Evolutionary conservation across 495 filamentous ascomycete species (phyloP).

Genomic region (Penicillium cinerascens): DNA sequence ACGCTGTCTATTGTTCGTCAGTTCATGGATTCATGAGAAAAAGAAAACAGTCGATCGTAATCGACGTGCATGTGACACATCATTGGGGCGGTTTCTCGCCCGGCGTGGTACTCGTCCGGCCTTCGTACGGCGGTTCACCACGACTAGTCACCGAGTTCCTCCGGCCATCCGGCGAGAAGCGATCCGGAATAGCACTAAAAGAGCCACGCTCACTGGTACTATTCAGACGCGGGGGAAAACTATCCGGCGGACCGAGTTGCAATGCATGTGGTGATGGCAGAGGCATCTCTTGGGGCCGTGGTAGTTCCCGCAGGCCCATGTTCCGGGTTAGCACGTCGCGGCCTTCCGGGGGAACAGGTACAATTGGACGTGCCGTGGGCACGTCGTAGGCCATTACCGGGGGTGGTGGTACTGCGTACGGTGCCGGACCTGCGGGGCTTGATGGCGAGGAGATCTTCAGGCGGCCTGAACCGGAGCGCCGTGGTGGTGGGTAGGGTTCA

Average conservation of each 20-base stretch:
- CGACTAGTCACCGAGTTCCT: slow-evolving; percentile 21
- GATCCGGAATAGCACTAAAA: slow-evolving; percentile 22
- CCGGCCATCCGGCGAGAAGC: slow-evolving; percentile 31
- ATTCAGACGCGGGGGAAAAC: slow-evolving; percentile 22
- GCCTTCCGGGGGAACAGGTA: slow-evolving; percentile 1
- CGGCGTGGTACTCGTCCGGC: slow-evolving; percentile 13
- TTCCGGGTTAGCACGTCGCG: slow-evolving; percentile 21
- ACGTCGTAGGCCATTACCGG: slow-evolving; percentile 10
- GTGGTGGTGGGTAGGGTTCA: slow-evolving; percentile 46
- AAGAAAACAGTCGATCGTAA: background rate
- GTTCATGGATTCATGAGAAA: slow-evolving; percentile 23
- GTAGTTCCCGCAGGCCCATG: slow-evolving; percentile 33
- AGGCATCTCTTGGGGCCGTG: slow-evolving; percentile 31
- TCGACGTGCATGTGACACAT: slow-evolving; percentile 7
- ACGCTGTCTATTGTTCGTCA: slow-evolving; percentile 30
- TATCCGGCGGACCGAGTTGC: slow-evolving; percentile 31
- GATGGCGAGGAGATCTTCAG: slow-evolving; percentile 33
- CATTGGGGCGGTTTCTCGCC: slow-evolving; percentile 19
- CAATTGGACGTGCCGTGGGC: slow-evolving; percentile 2
- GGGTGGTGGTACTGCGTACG: background rate
- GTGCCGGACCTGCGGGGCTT: slow-evolving; percentile 22
- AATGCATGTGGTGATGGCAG: slow-evolving; percentile 33
- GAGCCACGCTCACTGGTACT: slow-evolving; percentile 15
- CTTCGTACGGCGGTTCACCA: slow-evolving; percentile 14
- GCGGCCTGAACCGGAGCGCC: slow-evolving; percentile 28